phyloP scores from a whole-genome alignment of 108 stramenopile genomes.

The Seminavis robusta region DNA sequence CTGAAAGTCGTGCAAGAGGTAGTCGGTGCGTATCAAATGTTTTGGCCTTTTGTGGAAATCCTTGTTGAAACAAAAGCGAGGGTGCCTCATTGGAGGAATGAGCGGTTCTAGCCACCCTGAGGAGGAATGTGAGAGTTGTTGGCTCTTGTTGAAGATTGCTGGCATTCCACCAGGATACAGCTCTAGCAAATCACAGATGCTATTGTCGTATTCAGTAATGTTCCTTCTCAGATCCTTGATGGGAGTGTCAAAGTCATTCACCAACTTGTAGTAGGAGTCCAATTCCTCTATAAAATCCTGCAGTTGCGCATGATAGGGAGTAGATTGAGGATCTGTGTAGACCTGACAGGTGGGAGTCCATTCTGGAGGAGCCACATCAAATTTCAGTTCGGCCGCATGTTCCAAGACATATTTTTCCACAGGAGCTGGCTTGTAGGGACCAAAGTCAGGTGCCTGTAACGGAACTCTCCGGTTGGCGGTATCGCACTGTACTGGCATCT shows the following conservation, averaged over 20 bases:
- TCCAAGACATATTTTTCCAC: constrained; percentile 15
- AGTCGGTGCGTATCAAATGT: constrained; percentile 31
- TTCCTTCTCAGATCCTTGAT: not conserved
- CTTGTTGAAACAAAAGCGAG: constrained; percentile 15
- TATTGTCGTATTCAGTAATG: not conserved
- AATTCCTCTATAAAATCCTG: constrained; percentile 14
- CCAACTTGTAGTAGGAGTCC: not conserved
- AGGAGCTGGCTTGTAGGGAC: constrained; percentile 13
- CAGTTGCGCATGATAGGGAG: constrained; percentile 1
- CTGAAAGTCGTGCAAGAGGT: constrained; percentile 69
- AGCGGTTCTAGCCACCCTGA: constrained; percentile 39
- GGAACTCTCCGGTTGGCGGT: too few species aligned
- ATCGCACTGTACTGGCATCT: too few species aligned
- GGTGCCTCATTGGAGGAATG: constrained; percentile 38
- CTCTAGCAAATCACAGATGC: constrained; percentile 6
- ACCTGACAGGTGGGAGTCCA: not conserved
- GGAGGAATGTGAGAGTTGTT: constrained; percentile 10
- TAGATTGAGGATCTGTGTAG: too few species aligned
- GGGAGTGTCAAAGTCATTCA: constrained; percentile 4
- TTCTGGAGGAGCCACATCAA: not conserved
- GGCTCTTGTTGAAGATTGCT: constrained; percentile 15
- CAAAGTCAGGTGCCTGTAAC: too few species aligned
- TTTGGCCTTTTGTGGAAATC: not conserved
- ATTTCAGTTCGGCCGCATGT: constrained; percentile 4
- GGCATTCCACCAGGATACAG: constrained; percentile 23